Percentiles rank a stretch among this genome's conserved stretches.
Evolutionary conservation across 2,329 filamentous ascomycete species (phyloP).

Genomic region (Alternaria solani): DNA sequence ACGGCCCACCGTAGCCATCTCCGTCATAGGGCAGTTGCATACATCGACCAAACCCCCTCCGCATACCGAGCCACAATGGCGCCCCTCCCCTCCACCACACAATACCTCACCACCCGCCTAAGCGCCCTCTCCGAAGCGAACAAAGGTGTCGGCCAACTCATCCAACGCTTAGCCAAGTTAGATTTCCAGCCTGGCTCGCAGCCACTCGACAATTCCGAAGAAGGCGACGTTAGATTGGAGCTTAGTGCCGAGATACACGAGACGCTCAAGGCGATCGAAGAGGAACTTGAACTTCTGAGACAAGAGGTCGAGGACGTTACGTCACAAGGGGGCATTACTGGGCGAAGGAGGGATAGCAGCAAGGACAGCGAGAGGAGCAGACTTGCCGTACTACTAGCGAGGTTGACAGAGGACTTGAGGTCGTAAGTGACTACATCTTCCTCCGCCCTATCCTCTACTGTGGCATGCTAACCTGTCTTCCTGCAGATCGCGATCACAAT

Average conservation of each 20-base stretch:
- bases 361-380: constrained; percentile 70
- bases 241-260: constrained; percentile 82
- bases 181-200: constrained; percentile 69
- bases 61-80: constrained; percentile 42
- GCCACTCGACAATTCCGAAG: constrained; percentile 63
- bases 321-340: constrained; percentile 46
- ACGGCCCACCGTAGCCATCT: constrained; percentile 33
- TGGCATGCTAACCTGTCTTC: constrained; percentile 8
- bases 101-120: constrained; percentile 58
- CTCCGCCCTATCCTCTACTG: neutral
- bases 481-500: constrained; percentile 67
- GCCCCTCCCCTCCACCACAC: constrained; percentile 44
- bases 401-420: constrained; percentile 74
- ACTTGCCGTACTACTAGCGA: constrained; percentile 70
- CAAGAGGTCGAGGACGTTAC: constrained; percentile 80
- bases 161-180: constrained; percentile 66
- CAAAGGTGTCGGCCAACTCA: constrained; percentile 62
- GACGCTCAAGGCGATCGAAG: constrained; percentile 77
- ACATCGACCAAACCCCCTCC: constrained; percentile 37
- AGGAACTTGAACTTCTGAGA: constrained; percentile 80
- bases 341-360: constrained; percentile 58
- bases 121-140: constrained; percentile 62
- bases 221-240: constrained; percentile 73
- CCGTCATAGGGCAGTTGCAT: constrained; percentile 42
- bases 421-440: constrained; percentile 60